These are phyloP conservation scores for Backusella morwellensis DNA, from an alignment of 192 early-diverging fungal genomes.

Conservation along the genomic window DNA sequence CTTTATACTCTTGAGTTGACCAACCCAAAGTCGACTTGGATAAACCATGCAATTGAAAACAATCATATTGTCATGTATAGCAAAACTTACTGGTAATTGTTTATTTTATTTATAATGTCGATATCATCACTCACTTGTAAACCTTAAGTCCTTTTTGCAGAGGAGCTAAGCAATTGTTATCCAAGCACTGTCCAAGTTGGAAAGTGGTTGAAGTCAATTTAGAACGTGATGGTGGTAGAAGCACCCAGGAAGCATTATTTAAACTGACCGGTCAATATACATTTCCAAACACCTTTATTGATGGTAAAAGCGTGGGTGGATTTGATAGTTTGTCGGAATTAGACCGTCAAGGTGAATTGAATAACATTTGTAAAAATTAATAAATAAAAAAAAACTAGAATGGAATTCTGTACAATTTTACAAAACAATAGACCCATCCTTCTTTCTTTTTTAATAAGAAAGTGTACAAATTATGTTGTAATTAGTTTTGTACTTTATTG, in stretches of 20 bases:
- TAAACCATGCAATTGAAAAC: constrained; percentile 8
- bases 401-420: not conserved
- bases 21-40: constrained; percentile 11
- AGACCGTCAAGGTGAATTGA: constrained; percentile 11
- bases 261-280: constrained; percentile 19
- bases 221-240: constrained; percentile 1
- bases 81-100: constrained; percentile 36
- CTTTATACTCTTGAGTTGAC: constrained; percentile 30
- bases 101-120: not conserved
- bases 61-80: constrained; percentile 28
- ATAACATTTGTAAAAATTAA: constrained; percentile 1
- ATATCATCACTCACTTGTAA: not conserved
- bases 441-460: not conserved
- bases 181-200: constrained; percentile 15
- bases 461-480: not conserved
- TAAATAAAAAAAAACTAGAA: not conserved
- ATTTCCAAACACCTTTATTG: constrained; percentile 26
- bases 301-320: constrained; percentile 24
- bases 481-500: not conserved
- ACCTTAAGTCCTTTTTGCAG: constrained; percentile 29
- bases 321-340: constrained; percentile 24
- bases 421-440: not conserved
- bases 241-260: constrained; percentile 21
- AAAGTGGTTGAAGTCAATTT: constrained; percentile 28
- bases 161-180: constrained; percentile 24